phyloP scores from a whole-genome alignment of 495 filamentous ascomycete genomes.

The Xylaria palmicola region DNA sequence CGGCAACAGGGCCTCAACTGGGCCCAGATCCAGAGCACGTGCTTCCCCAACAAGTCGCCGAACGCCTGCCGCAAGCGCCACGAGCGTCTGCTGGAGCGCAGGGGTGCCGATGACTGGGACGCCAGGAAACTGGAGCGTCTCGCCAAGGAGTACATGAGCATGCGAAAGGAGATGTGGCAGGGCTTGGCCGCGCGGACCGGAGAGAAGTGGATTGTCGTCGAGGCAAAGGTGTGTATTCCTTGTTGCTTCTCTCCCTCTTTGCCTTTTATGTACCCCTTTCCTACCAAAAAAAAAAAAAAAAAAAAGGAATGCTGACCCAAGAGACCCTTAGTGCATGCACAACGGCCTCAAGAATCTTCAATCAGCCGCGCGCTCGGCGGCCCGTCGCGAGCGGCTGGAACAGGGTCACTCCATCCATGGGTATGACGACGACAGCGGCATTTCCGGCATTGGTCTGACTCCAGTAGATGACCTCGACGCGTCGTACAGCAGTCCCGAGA shows the following conservation, averaged over 20 bases:
- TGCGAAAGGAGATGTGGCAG: slow-evolving; percentile 71
- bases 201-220: slow-evolving; percentile 69
- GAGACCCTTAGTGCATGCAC: slow-evolving; percentile 51
- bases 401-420: slow-evolving; percentile 31
- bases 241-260: not conserved
- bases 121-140: slow-evolving; percentile 62
- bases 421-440: slow-evolving; percentile 52
- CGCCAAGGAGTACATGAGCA: slow-evolving; percentile 64
- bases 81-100: slow-evolving; percentile 69
- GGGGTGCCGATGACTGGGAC: slow-evolving; percentile 66
- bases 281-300: not conserved
- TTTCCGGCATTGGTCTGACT: slow-evolving; percentile 49
- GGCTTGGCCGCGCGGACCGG: slow-evolving; percentile 59
- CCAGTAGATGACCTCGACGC: slow-evolving; percentile 51
- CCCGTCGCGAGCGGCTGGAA: slow-evolving; percentile 52
- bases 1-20: slow-evolving; percentile 68
- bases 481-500: slow-evolving; percentile 49
- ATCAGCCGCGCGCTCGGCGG: slow-evolving; percentile 49
- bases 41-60: slow-evolving; percentile 70
- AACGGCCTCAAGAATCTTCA: slow-evolving; percentile 60
- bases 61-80: slow-evolving; percentile 80
- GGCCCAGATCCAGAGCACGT: slow-evolving; percentile 64
- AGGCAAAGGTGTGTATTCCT: slow-evolving; percentile 59
- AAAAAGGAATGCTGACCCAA: not conserved
- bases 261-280: not conserved